Base-by-base conservation (phyloP, 2,329 filamentous ascomycete genomes). In the Stemphylium lycopersici region DNA sequence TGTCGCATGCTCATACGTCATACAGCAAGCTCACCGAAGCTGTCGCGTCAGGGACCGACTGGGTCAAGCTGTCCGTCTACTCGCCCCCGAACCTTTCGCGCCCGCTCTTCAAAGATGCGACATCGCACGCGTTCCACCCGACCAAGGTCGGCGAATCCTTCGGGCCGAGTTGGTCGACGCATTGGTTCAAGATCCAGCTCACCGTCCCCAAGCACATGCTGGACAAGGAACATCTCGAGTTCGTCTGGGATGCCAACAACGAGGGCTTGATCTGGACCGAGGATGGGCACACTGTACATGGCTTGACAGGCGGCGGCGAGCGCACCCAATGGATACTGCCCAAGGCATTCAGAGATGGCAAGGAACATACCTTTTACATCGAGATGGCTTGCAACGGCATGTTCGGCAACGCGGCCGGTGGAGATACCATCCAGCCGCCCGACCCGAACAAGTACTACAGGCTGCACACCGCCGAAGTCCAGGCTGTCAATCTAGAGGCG, bases 311-410 rank as follows among this genome's bases (percentile, higher is more conserved):
- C 15, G 89, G 89, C 50, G 91, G 90, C 36, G 95, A 99, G 70
- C 85, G 95, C 48, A 84, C 88, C 13, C 92, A 98, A 76, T 99
- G 93, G 93, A 86, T 96, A 55, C 81, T 99, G 39, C 93, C 95
- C 7, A 81, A 90, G 45, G 80, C 81, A 13, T 96, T 90, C 78
- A 85, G 90, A 58, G 90, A 96, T 73, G 93, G 91, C 48, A 87
- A 93, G 72, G 85, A 92, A 68, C 93, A 98, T 74, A 86, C 83
- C 15, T 90, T 99, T 67, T 99, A 97, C 75, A 88, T 99, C 61
- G 95, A 99, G 79, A 96, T 98, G 90, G 95, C 95, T 16, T 98
- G 95, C 78, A 99, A 99, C 75, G 88, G 89, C 75, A 98, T 98
- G 93, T 98, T 98, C 78, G 95, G 95, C 65, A 96, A 96, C 73